Base-by-base conservation (phyloP, 208 protist species). In the Wallacemonas sp. region DNA sequence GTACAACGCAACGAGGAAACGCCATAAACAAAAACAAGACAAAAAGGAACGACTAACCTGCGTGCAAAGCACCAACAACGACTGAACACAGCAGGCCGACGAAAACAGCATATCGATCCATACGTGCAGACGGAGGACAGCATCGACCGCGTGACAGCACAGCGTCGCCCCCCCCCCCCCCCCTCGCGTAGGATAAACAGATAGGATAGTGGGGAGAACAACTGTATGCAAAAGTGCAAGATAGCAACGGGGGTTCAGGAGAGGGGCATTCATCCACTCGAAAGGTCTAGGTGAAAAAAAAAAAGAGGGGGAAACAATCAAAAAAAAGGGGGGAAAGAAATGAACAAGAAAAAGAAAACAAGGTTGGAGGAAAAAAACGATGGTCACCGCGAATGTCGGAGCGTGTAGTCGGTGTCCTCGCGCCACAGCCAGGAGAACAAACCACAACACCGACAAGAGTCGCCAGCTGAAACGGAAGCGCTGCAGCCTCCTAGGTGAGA, bases 201-300 rank as follows among this genome's bases (percentile, higher is more conserved):
- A n/a, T n/a, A n/a, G n/a, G n/a, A n/a, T n/a, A n/a, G n/a, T n/a
- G n/a, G n/a, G n/a, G n/a, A n/a, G n/a, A n/a, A n/a, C n/a, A n/a
- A n/a, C n/a, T n/a, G n/a, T n/a, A n/a, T n/a, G n/a, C n/a, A n/a
- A n/a, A n/a, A n/a, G n/a, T n/a, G n/a, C n/a, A n/a, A n/a, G n/a
- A n/a, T n/a, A n/a, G n/a, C n/a, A n/a, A n/a, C n/a, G n/a, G 36
- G 36, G 36, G 6, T 41, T 41, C 9, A 41, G 41, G 1, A 34
- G 45, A 9, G 21, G n/a, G 47, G 17, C 44, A 41, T 17, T 21
- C 26, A 39, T 38, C 33, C 24, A 51, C 3, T 28, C 42, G 14
- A 55, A 5, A 41, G 31, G 31, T 67, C 44, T 67, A 44, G 34
- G 26, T 24, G 33, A 14, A 56, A 34, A 56, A 21, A n/a, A n/a